These are phyloP conservation scores for Exophiala calicioides DNA, from an alignment of 2,329 filamentous ascomycete species.

Conservation along the genomic window DNA sequence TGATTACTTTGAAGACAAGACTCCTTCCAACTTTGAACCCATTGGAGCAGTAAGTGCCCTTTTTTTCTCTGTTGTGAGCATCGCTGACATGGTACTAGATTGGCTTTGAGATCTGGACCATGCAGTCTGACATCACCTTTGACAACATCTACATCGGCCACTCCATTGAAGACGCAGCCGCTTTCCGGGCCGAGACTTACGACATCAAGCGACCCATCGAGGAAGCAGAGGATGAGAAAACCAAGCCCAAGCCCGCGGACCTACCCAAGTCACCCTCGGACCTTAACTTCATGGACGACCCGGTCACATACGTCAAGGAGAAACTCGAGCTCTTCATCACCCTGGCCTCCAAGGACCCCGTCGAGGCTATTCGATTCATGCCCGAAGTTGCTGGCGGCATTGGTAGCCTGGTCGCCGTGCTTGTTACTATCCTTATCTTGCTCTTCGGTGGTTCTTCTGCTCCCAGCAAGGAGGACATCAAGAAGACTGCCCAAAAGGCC, in stretches of 20 bases:
- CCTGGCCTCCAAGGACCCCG: conserved; percentile 77
- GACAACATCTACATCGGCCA: conserved; percentile 99
- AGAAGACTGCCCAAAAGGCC: conserved; percentile 66
- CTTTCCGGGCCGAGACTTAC: conserved; percentile 86
- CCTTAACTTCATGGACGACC: conserved; percentile 88
- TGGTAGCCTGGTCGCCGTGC: conserved; percentile 66
- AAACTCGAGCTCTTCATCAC: conserved; percentile 90
- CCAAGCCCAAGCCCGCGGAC: conserved; percentile 72
- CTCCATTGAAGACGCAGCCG: conserved; percentile 87
- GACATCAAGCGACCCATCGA: conserved; percentile 84
- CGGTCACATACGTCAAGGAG: conserved; percentile 82
- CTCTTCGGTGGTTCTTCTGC: conserved; percentile 67
- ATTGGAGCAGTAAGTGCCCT: conserved; percentile 81
- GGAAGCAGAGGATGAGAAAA: conserved; percentile 72
- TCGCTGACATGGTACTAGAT: no score
- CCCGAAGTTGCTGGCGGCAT: conserved; percentile 86
- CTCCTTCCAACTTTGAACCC: conserved; percentile 92
- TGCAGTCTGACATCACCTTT: conserved; percentile 98
- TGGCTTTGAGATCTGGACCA: conserved; percentile 99
- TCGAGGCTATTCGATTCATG: conserved; percentile 83
- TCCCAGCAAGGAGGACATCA: conserved; percentile 70
- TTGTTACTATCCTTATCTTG: conserved; percentile 70
- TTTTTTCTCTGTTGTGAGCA: no score
- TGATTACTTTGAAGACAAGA: conserved; percentile 95
- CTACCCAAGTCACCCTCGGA: conserved; percentile 69